Evolutionary conservation across 2,329 filamentous ascomycete species (phyloP), one percentile per base, ranked within the genome.

Genomic region (Blastomyces percursus): DNA sequence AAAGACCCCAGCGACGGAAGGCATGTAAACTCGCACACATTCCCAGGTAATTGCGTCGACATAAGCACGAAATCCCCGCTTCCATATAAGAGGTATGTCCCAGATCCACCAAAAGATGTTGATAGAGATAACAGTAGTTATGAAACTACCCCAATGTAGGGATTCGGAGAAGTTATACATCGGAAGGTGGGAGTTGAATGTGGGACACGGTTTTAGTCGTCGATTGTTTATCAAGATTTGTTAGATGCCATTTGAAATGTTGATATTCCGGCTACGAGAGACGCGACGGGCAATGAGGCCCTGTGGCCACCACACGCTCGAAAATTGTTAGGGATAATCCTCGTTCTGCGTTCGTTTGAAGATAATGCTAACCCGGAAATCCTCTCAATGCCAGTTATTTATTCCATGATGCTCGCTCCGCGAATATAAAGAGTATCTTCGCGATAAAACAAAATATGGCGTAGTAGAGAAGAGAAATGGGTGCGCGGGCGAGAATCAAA

Each of bases 31-130:
- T 40, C 59, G 46, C 9, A 60, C 21, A n/a, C 59, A 60, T 60
- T 60, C 59, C 59, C 59, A 60, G 46, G 48, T 60, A 52, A 60
- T 52, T n/a, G 44, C 59, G 32, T 60, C 46, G 27, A 60, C 21
- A 16, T 60, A 60, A 2, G 59, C 59, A 35, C 59, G 59, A n/a
- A 51, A 60, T 16, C 59, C 59, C 12, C 48, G 46, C 11, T 42
- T 46, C 46, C 44, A 60, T 14, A 52, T 51, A n/a, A 60, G 59
- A 12, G 59, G 59, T 3, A 60, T 52, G 32, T 60, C 59, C 59
- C 59, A 60, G 4, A 60, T 44, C 46, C 44, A 60, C 59, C 59
- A 60, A 12, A 51, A 52, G 32, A 38, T 52, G 9, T 60, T 60
- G 30, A 60, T 35, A 14, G 59, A 44, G 14, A 60, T 51, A 24